Evolutionary conservation across 2,329 filamentous ascomycete species (phyloP).

Genomic region (Alternaria triticina): DNA sequence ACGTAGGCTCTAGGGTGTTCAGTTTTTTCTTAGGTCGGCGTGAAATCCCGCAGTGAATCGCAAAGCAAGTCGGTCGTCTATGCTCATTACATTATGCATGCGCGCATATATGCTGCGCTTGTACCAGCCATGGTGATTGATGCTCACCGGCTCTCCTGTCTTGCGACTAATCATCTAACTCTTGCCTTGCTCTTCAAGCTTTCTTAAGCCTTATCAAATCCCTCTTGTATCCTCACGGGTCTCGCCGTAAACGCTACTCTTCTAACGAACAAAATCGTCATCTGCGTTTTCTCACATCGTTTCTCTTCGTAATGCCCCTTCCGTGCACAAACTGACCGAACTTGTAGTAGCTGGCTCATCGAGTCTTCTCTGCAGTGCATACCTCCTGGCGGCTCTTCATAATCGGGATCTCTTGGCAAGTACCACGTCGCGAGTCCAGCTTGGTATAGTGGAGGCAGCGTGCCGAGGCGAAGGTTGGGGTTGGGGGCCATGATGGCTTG

Average conservation of each 20-base stretch:
- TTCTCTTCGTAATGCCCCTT: neutral
- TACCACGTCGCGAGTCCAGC: conserved; percentile 23
- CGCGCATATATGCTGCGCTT: neutral
- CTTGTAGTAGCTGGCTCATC: neutral
- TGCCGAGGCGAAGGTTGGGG: conserved; percentile 5
- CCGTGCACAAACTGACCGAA: too few species aligned
- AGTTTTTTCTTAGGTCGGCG: too few species aligned
- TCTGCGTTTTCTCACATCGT: too few species aligned
- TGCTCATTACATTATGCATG: neutral
- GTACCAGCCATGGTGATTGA: neutral
- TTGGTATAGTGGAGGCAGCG: conserved; percentile 21
- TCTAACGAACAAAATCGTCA: neutral
- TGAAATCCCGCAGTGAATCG: neutral
- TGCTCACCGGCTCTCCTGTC: neutral
- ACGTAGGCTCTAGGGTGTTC: too few species aligned
- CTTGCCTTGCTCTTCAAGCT: neutral
- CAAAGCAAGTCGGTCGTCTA: neutral
- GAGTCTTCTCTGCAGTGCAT: neutral
- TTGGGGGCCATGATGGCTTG: conserved; percentile 6
- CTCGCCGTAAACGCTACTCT: neutral
- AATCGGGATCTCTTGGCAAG: conserved; percentile 4
- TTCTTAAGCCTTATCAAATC: neutral
- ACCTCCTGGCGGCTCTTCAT: neutral
- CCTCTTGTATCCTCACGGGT: neutral
- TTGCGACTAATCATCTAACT: neutral